Evolutionary conservation across 805 yeast genomes (phyloP).

Genomic region (Wickerhamomyces mucosus): DNA sequence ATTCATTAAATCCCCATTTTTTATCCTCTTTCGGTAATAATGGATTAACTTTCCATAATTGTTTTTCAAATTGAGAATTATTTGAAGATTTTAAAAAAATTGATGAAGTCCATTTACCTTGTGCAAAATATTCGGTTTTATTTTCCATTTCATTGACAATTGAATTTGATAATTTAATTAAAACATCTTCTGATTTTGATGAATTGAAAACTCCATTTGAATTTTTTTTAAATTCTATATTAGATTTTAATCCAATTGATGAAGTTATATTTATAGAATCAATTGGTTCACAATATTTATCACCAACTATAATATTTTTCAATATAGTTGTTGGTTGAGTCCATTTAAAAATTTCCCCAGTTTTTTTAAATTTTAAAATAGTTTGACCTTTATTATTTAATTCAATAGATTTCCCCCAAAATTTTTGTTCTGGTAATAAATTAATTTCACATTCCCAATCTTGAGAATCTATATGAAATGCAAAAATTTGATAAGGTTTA

Average conservation of each 20-base stretch:
- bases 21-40: constrained; percentile 46
- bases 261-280: constrained; percentile 58
- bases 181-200: constrained; percentile 61
- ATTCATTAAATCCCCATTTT: constrained; percentile 81
- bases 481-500: constrained; percentile 80
- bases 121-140: constrained; percentile 13
- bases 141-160: constrained; percentile 9
- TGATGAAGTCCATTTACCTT: constrained; percentile 81
- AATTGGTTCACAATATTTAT: constrained; percentile 83
- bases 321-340: constrained; percentile 72
- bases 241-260: constrained; percentile 59
- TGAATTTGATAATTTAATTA: constrained; percentile 22
- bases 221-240: constrained; percentile 53
- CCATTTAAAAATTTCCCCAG: constrained; percentile 73
- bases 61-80: constrained; percentile 21
- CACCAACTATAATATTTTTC: constrained; percentile 89
- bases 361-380: constrained; percentile 41
- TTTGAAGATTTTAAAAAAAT: constrained; percentile 30
- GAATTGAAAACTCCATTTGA: constrained; percentile 70
- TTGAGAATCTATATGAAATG: constrained; percentile 62
- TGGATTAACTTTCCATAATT: constrained; percentile 65
- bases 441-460: constrained; percentile 62
- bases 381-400: constrained; percentile 66
- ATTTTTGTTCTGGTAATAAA: constrained; percentile 74
- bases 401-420: constrained; percentile 93